Base-by-base conservation (phyloP, 345 rosid genomes). In the Citrus unshiu region DNA sequence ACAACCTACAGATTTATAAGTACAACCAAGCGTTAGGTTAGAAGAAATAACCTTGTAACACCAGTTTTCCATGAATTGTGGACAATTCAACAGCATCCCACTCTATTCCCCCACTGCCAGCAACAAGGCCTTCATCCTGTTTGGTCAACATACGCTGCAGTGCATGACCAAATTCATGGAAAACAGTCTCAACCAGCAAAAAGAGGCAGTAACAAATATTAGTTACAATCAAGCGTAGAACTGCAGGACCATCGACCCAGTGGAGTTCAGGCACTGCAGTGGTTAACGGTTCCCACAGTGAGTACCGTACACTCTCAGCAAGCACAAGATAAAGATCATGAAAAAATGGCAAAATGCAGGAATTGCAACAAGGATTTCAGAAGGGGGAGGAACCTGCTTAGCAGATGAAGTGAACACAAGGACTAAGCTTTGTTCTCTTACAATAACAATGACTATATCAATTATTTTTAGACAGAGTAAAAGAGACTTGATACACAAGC, bases 61-160 rank as follows among this genome's bases (percentile, higher is more conserved):
- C 98, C 97, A 95, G 74, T 95, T 93, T 87, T 95, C 97, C 97
- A 92, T 95, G 83, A 93, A 95, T 67, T 95, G 98, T 19, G 97
- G 97, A 95, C 79, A 95, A 85, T 83, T 95, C 98, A 82, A 93
- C 92, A 29, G 98, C 97, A 82, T 95, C 98, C 97, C 97, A 91
- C 81, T 95, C 98, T 46, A 95, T 84, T 74, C 92, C 93, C 27
- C 97, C 85, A 68, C 86, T 90, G 78, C 98, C 98, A 86, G 98
- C 85, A 74, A 93, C 96, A 71, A 95, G 90, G 73, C 98, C 95
- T 80, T 95, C 98, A 37, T 95, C 98, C 84, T 89, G 83, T 80
- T 85, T 90, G 80, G 98, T 95, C 73, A 95, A 91, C 97, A 95
- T 93, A 83, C 90, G 97, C 87, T 95, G 97, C 83, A 95, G 94